These are phyloP conservation scores for Leishmania major DNA, from an alignment of 208 protist species.

Conservation along the genomic window DNA sequence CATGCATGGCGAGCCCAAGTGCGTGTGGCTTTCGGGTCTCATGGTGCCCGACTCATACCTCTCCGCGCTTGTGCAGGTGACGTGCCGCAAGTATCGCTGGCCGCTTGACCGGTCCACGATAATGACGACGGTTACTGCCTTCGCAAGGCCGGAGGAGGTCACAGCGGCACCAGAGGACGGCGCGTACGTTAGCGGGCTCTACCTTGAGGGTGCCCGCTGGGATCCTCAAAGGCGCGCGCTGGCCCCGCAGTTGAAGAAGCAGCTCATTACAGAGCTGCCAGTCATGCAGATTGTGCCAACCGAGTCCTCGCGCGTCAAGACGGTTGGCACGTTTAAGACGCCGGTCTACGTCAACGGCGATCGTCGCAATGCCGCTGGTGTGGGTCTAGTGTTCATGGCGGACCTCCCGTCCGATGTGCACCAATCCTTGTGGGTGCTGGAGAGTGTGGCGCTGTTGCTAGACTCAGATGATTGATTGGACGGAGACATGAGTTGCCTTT, in stretches of 20 bases:
- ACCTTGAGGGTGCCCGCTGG: conserved; percentile 97
- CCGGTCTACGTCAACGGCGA: conserved; percentile 99
- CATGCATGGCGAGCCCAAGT: conserved; percentile 94
- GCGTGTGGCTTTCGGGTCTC: conserved; percentile 99
- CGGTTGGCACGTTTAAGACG: conserved; percentile 95
- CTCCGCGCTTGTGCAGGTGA: conserved; percentile 98
- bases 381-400: conserved; percentile 98
- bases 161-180: conserved; percentile 86
- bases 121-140: conserved; percentile 94
- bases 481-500: neutral
- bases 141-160: conserved; percentile 75
- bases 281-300: conserved; percentile 98
- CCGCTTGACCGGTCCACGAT: conserved; percentile 97
- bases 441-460: conserved; percentile 95
- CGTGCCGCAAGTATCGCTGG: conserved; percentile 97
- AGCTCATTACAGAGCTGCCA: conserved; percentile 96
- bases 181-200: conserved; percentile 97
- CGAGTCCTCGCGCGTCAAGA: conserved; percentile 95
- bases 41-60: conserved; percentile 99
- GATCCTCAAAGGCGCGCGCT: conserved; percentile 88
- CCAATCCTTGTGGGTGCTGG: conserved; percentile 95
- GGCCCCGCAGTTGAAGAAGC: conserved; percentile 93
- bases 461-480: conserved; percentile 89
- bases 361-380: conserved; percentile 96
- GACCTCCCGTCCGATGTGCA: conserved; percentile 95